phyloP scores from a whole-genome alignment of 805 yeast genomes.

The Suhomyces emberorum region DNA sequence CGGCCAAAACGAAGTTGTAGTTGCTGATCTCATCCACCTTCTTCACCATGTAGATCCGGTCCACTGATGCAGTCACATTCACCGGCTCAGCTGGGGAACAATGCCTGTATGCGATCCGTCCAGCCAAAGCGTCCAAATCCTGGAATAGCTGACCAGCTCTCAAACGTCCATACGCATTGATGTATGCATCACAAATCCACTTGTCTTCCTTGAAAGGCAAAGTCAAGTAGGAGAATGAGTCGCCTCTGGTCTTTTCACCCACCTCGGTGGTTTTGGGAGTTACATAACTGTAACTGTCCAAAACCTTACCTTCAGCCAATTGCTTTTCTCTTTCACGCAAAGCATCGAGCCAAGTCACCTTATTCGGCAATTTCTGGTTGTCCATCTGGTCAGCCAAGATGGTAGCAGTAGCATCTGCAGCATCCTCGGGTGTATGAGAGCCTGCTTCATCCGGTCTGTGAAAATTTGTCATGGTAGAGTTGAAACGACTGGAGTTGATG shows the following conservation, averaged over 20 bases:
- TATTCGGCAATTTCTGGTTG: constrained; percentile 39
- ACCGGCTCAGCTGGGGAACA: constrained; percentile 95
- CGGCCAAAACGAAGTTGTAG: constrained; percentile 78
- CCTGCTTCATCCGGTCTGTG: constrained; percentile 38
- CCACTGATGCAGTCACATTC: constrained; percentile 93
- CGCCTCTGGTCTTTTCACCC: constrained; percentile 69
- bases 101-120: constrained; percentile 88
- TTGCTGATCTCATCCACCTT: constrained; percentile 74
- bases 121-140: constrained; percentile 91
- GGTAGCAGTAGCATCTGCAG: constrained; percentile 76
- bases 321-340: constrained; percentile 69
- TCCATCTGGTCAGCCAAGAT: constrained; percentile 60
- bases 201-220: constrained; percentile 83
- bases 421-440: constrained; percentile 50
- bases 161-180: constrained; percentile 86
- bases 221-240: constrained; percentile 66
- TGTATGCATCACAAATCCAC: constrained; percentile 81
- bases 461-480: constrained; percentile 13
- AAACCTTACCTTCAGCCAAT: constrained; percentile 65
- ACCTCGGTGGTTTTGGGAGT: constrained; percentile 70
- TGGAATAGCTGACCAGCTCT: constrained; percentile 92
- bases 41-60: constrained; percentile 82
- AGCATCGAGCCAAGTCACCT: constrained; percentile 86
- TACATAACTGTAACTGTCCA: constrained; percentile 68
- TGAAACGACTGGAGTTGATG: constrained; percentile 8